phyloP scores from a whole-genome alignment of 768 basidiomycete species.

The Rhodocollybia butyracea region DNA sequence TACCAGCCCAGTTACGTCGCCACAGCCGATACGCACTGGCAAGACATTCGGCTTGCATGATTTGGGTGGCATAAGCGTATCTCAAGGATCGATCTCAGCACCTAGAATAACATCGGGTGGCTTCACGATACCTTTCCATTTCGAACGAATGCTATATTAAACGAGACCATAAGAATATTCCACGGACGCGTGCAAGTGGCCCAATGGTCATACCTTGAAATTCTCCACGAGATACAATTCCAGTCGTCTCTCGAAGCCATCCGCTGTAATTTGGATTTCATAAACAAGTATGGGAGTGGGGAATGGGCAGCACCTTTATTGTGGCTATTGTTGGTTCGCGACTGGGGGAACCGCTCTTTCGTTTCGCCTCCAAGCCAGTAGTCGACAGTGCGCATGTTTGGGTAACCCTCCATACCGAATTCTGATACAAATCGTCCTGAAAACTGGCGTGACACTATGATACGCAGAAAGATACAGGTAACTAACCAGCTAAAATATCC shows the following conservation, averaged over 20 bases:
- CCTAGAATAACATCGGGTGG: not conserved
- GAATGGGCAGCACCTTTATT: not conserved
- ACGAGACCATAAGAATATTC: not conserved
- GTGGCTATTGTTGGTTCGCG: constrained; percentile 45
- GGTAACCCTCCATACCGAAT: constrained; percentile 92
- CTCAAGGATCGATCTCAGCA: constrained; percentile 32
- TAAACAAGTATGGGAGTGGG: constrained; percentile 20
- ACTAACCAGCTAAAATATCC: constrained; percentile 73
- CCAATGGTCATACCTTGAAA: constrained; percentile 44
- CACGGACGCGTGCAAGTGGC: too few species aligned
- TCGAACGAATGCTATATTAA: constrained; percentile 65
- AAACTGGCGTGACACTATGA: not conserved
- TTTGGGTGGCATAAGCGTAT: constrained; percentile 91
- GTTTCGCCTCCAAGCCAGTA: constrained; percentile 80
- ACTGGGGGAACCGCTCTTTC: constrained; percentile 83
- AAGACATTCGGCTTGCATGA: constrained; percentile 94
- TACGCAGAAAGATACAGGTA: not conserved
- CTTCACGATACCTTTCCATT: constrained; percentile 67
- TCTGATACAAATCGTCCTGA: constrained; percentile 81
- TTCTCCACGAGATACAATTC: constrained; percentile 95
- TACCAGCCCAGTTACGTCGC: constrained; percentile 91
- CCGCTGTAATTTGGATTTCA: constrained; percentile 55
- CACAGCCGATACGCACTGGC: constrained; percentile 86
- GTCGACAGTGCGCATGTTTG: constrained; percentile 85
- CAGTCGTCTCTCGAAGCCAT: constrained; percentile 77